These are phyloP conservation scores for Lentinula edodes DNA, from an alignment of 768 basidiomycete species.

Conservation along the genomic window DNA sequence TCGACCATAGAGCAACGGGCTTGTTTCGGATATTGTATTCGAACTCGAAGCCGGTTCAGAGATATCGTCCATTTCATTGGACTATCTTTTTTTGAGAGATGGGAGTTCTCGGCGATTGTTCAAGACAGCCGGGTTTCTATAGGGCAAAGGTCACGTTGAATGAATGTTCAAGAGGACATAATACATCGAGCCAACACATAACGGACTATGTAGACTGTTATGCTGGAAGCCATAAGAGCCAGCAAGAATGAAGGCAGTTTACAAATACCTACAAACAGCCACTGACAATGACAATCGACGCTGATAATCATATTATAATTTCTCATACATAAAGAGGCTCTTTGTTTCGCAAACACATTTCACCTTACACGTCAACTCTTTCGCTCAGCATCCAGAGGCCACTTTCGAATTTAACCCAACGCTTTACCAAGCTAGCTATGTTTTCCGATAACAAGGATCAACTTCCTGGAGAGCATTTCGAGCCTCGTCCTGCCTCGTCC, in stretches of 20 bases:
- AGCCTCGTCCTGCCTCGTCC: constrained; percentile 13
- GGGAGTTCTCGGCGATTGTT: not conserved
- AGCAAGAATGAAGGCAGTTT: too few species aligned
- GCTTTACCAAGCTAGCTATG: not conserved
- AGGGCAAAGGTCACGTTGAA: not conserved
- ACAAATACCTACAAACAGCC: too few species aligned
- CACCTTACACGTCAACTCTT: not conserved
- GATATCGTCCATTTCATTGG: not conserved
- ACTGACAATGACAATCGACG: too few species aligned
- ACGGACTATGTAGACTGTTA: too few species aligned
- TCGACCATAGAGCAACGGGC: not conserved
- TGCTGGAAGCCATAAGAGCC: too few species aligned
- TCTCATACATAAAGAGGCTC: not conserved
- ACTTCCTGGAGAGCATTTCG: constrained; percentile 29
- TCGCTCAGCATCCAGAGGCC: not conserved
- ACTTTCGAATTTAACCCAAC: not conserved
- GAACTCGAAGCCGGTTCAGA: not conserved
- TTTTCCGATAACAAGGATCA: constrained; percentile 8
- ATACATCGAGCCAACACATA: too few species aligned
- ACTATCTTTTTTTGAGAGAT: not conserved
- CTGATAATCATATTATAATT: not conserved
- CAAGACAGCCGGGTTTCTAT: not conserved
- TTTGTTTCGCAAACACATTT: not conserved
- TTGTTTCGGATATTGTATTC: not conserved
- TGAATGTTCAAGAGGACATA: not conserved